These are phyloP conservation scores for Lycium barbarum DNA, from an alignment of 257 asterid species.

Conservation along the genomic window DNA sequence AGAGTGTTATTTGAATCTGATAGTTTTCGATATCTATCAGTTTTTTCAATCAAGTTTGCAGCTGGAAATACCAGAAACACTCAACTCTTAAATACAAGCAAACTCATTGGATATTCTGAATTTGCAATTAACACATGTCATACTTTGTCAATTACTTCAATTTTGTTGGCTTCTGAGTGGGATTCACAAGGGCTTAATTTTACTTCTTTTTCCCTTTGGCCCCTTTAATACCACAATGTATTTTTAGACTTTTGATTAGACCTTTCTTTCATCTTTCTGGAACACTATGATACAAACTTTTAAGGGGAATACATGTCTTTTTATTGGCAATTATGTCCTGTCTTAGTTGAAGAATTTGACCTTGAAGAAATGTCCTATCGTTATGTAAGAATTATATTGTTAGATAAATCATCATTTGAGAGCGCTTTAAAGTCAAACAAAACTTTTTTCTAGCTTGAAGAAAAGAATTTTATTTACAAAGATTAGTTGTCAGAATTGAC, in stretches of 20 bases:
- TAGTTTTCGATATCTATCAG: neutral
- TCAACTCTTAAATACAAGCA: constrained; percentile 9
- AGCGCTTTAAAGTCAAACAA: neutral
- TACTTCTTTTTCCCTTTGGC: neutral
- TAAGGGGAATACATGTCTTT: neutral
- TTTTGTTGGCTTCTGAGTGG: constrained; percentile 2
- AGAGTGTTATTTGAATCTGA: neutral
- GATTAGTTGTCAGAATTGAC: neutral
- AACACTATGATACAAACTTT: neutral
- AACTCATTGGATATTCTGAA: neutral
- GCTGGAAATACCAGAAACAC: neutral
- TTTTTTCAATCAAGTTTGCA: neutral
- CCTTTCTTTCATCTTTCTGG: neutral
- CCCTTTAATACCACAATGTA: neutral
- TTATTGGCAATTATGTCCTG: neutral
- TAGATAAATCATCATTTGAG: neutral
- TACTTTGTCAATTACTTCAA: neutral
- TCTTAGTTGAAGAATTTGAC: constrained; percentile 19
- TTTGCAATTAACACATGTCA: neutral
- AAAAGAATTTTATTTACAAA: neutral
- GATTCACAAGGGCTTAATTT: neutral
- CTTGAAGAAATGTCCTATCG: neutral
- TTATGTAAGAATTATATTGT: neutral
- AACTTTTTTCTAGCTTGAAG: neutral
- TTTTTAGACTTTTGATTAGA: neutral